Base-by-base conservation (phyloP, 768 basidiomycete genomes). In the Amanita molliuscula region DNA sequence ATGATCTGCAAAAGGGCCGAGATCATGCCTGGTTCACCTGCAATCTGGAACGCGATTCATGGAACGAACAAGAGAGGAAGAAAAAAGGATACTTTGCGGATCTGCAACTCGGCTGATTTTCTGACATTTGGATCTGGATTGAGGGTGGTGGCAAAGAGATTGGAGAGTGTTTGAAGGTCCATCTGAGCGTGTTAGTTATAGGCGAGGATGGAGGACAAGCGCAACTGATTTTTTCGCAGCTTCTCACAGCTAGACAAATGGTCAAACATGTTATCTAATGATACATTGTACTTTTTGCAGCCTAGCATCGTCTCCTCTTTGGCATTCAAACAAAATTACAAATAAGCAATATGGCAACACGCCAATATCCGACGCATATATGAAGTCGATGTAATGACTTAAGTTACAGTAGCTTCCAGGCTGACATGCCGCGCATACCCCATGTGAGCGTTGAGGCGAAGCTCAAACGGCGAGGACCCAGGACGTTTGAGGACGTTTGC, bases 1-100 rank as follows among this genome's bases (percentile, higher is more conserved):
- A 94, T 84, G 58, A 95, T 92, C 67, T 89, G 87, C 53, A 94
- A 70, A 56, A 92, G 74, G 50, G 84, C 84, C n/a, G 83, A 68
- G 55, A 92, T 73, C 69, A 93, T 77, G 61, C 91, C 91, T 65
- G 89, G 85, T 62, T 89, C 79, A 51, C 75, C 74, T 45, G 79
- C 79, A 62, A 92, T 74, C 90, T 92, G 56, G 16, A 51, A 35
- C 36, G 52, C 28, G 43, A 55, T 40, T 43, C 41, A 16, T 46
- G 42, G 20, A 11, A n/a, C n/a, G n/a, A 4, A 29, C 15, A 15
- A 44, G 41, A 42, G 13, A 15, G 37, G 1, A 47, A 4, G 34
- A 6, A n/a, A 26, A 13, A 16, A 10, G 33, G 55, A 40, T 57
- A 88, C 91, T 76, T 86, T 90, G 58, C 88, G 81, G 59, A 95